Evolutionary conservation across 768 basidiomycete species (phyloP), one percentile per base, ranked within the genome.

Genomic region (Mycena galericulata): DNA sequence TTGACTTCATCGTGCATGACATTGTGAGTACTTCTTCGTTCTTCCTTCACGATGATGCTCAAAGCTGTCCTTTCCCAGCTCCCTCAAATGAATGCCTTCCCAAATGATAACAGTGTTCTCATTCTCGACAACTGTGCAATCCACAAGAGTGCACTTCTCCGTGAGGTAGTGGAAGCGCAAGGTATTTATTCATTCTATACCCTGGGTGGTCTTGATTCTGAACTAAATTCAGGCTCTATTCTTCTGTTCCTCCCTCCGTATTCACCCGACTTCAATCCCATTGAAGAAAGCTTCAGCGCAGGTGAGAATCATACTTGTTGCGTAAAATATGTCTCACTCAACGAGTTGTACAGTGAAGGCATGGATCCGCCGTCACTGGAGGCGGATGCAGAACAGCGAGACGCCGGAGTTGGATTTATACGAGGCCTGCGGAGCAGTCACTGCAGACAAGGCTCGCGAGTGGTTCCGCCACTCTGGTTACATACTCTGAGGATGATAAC

Each of bases 231-330:
- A 76, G 79, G 75, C 11, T 73, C 73, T 49, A 32, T 71, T 0
- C 61, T 79, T 4, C 34, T 77, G 18, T 79, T 74, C 47, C 67
- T 81, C 0, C 79, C 79, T 18, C 78, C 78, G 40, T 81, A 80
- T 62, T 82, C 79, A 3, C 81, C 78, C 0, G 79, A 82, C 53
- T 72, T 78, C 72, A 81, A 81, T 62, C 80, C 76, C 2, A 81
- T 81, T 68, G 79, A 79, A 56, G 79, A 80, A 67, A 75, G 72
- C 22, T 80, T 78, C 59, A 75, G 72, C 57, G 58, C 64, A 15
- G 62, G 76, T 76, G 67, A 20, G 68, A n/a, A 22, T 75, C 12
- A 14, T 14, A 7, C 34, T 36, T 36, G 8, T 36, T 7, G 8
- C 8, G 34, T 7, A 14, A 36, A 36, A 36, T 36, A 36, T 7